These are phyloP conservation scores for Byssoonygena ceratinophila DNA, from an alignment of 2,329 filamentous ascomycete genomes.

Conservation along the genomic window DNA sequence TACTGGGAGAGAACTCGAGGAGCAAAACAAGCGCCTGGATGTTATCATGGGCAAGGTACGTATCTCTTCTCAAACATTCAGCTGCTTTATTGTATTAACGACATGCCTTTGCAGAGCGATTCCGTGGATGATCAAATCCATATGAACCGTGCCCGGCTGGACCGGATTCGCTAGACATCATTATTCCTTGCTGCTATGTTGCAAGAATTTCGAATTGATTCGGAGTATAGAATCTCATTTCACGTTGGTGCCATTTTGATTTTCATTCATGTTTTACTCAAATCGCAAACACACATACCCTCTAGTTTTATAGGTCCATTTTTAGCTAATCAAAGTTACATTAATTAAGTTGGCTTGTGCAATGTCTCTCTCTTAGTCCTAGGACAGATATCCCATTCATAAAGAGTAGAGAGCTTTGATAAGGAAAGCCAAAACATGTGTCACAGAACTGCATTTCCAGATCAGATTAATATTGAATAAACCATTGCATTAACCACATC, in stretches of 20 bases:
- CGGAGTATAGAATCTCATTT: not conserved
- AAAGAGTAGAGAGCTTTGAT: too few species aligned
- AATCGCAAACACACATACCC: not conserved
- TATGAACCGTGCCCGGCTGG: constrained; percentile 63
- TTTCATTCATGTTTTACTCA: not conserved
- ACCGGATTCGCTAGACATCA: constrained; percentile 39
- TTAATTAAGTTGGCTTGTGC: too few species aligned
- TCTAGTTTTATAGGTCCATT: too few species aligned
- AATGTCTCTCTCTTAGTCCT: too few species aligned
- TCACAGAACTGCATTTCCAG: too few species aligned
- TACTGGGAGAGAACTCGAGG: constrained; percentile 63
- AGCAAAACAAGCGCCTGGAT: constrained; percentile 67
- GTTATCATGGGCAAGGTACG: constrained; percentile 66
- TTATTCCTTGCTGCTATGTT: not conserved
- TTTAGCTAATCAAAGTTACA: too few species aligned
- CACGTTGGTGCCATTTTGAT: not conserved
- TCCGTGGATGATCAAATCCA: constrained; percentile 70
- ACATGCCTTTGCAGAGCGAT: constrained; percentile 52
- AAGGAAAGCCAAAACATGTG: too few species aligned
- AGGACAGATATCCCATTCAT: too few species aligned
- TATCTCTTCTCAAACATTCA: constrained; percentile 1
- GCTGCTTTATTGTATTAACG: constrained; percentile 19
- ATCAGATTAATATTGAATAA: too few species aligned
- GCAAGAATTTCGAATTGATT: not conserved
- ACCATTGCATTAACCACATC: too few species aligned